These are phyloP conservation scores for Agaricus sinodeliciosus DNA, from an alignment of 768 basidiomycete species.

Conservation along the genomic window DNA sequence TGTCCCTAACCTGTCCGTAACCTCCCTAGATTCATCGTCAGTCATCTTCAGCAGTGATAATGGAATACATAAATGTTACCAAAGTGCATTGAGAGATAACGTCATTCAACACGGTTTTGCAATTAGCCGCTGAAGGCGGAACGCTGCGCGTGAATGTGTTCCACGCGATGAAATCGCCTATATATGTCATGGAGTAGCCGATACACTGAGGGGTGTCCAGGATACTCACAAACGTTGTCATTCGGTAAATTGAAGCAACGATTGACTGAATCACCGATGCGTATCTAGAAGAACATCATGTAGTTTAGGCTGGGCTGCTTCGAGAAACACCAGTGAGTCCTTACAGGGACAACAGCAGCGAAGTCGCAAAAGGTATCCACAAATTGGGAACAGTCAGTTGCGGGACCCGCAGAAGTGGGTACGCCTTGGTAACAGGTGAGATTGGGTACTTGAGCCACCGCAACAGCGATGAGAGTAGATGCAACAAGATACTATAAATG, in stretches of 20 bases:
- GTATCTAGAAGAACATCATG: not conserved
- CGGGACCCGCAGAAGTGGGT: not conserved
- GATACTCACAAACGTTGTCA: not conserved
- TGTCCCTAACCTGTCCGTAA: not conserved
- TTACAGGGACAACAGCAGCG: not conserved
- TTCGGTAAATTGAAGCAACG: constrained; percentile 4
- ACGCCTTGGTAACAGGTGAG: not conserved
- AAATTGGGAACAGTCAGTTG: not conserved
- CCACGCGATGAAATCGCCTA: not conserved
- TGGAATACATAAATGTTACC: not conserved
- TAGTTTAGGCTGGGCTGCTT: too few relatives aligned
- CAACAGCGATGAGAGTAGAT: not conserved
- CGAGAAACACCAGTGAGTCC: too few relatives aligned
- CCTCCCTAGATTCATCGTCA: not conserved
- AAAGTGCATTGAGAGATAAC: not conserved
- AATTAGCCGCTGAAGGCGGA: not conserved
- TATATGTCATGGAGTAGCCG: not conserved
- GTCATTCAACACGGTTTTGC: not conserved
- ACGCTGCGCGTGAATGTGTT: not conserved
- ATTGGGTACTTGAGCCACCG: not conserved
- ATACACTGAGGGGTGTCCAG: not conserved
- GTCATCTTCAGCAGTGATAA: not conserved
- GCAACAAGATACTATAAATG: not conserved
- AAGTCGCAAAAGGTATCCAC: not conserved
- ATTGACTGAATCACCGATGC: not conserved